Conservation (phyloP, 1,284 basidiomycete genomes). For the Athelia sp. region DNA sequence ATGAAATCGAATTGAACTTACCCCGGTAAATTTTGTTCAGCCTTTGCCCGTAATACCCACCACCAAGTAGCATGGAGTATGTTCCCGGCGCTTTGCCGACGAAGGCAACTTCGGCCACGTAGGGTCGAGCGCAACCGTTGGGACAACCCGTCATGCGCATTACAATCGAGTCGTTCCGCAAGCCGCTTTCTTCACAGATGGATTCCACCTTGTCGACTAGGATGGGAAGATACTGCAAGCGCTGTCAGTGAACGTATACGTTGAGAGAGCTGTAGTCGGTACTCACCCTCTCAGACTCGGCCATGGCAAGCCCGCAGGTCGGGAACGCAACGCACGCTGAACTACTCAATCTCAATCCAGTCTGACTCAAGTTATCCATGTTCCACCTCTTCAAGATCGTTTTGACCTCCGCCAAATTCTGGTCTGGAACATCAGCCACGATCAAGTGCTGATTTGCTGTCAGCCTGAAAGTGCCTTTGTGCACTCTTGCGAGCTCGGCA, state of each 20-base stretch:
- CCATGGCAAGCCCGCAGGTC: conserved; percentile 94
- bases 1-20: conserved; percentile 21
- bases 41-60: conserved; percentile 90
- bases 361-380: conserved; percentile 84
- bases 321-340: conserved; percentile 98
- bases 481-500: conserved; percentile 87
- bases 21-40: conserved; percentile 91
- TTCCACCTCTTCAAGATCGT: conserved; percentile 80
- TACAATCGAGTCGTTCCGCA: conserved; percentile 90
- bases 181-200: conserved; percentile 89
- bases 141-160: conserved; percentile 99
- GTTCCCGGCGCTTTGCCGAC: conserved; percentile 94
- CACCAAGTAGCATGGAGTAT: conserved; percentile 95
- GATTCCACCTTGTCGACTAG: conserved; percentile 95
- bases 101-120: conserved; percentile 93
- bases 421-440: conserved; percentile 77
- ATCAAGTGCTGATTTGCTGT: conserved; percentile 96
- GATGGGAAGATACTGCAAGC: conserved; percentile 79
- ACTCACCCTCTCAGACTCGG: conserved; percentile 82
- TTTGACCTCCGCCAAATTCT: conserved; percentile 78
- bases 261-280: background rate
- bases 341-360: conserved; percentile 79
- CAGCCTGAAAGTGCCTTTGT: conserved; percentile 91
- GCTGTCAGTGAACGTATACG: conserved; percentile 5
- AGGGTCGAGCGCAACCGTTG: conserved; percentile 93